phyloP scores from a whole-genome alignment of 306 rosid genomes.

The Gleditsia sinensis region DNA sequence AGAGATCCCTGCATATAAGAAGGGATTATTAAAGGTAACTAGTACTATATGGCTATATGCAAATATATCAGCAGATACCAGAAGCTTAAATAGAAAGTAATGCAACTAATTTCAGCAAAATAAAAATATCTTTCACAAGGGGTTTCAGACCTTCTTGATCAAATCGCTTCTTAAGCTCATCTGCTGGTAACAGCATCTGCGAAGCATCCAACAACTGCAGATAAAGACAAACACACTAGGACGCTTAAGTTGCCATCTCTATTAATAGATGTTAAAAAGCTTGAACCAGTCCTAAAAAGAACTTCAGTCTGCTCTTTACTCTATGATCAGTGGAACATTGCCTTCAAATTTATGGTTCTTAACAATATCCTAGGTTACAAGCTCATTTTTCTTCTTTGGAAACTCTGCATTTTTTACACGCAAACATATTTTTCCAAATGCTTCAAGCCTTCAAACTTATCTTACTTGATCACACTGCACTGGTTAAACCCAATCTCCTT shows the following conservation, averaged over 20 bases:
- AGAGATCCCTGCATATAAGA: conserved; percentile 65
- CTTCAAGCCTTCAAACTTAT: background rate
- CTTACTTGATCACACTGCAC: background rate
- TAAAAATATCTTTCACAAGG: background rate
- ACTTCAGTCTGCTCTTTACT: background rate
- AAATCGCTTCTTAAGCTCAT: conserved; percentile 68
- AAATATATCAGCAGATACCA: background rate
- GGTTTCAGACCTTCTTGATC: conserved; percentile 61
- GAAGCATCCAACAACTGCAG: conserved; percentile 83
- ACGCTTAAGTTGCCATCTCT: background rate
- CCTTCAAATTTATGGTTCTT: background rate
- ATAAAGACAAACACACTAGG: background rate
- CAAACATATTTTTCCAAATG: background rate
- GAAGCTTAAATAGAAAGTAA: background rate
- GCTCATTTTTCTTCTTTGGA: no score
- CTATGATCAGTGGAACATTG: background rate
- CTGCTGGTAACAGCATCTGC: conserved; percentile 61
- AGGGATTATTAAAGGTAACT: background rate
- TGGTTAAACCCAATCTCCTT: background rate
- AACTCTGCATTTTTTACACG: no score
- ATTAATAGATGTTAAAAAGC: background rate
- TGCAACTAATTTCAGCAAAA: conserved; percentile 7
- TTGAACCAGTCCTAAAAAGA: background rate
- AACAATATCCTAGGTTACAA: background rate
- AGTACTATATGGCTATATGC: background rate